A percentile compares a stretch with the other conserved stretches of the same genome.
Conservation (phyloP, 2,329 filamentous ascomycete genomes). For the Epichloe hybrida region DNA sequence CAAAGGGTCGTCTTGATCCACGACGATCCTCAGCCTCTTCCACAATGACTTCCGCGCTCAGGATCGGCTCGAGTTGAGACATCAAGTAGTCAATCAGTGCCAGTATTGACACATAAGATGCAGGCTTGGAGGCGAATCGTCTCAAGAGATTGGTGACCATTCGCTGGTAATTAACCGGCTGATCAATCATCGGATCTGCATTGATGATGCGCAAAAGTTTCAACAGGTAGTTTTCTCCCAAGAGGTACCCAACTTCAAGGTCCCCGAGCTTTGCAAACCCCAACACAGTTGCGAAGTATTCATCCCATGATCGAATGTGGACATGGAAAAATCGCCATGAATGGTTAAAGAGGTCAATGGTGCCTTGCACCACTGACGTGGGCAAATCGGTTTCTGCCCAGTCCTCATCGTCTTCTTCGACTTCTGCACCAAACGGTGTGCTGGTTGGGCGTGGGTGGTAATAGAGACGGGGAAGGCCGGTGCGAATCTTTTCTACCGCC, state of each 20-base stretch:
- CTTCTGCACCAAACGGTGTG: conserved; percentile 2
- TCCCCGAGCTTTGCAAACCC: conserved; percentile 50
- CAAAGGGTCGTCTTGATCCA: conserved; percentile 21
- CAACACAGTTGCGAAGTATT: conserved; percentile 60
- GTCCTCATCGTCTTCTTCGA: conserved; percentile 19
- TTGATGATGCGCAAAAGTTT: conserved; percentile 46
- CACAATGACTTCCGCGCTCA: conserved; percentile 22
- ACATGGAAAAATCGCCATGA: conserved; percentile 52
- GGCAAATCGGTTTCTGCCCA: conserved; percentile 5
- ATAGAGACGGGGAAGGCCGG: conserved; percentile 33
- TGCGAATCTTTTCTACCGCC: conserved; percentile 39
- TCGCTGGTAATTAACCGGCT: conserved; percentile 40
- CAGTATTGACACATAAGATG: conserved; percentile 41
- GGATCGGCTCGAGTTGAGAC: conserved; percentile 25
- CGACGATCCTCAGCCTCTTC: conserved; percentile 28
- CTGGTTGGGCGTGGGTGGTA: conserved; percentile 11
- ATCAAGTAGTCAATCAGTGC: conserved; percentile 33
- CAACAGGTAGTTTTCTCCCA: conserved; percentile 47
- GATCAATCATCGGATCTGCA: conserved; percentile 39
- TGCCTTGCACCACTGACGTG: conserved; percentile 16
- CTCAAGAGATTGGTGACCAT: conserved; percentile 40
- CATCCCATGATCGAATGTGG: conserved; percentile 55
- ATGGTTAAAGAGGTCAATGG: conserved; percentile 35
- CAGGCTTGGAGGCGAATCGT: conserved; percentile 33
- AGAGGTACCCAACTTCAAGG: conserved; percentile 41